Evolutionary conservation across 768 basidiomycete genomes (phyloP), one percentile per base, ranked within the genome.

Genomic region (Boletus reticuloceps): DNA sequence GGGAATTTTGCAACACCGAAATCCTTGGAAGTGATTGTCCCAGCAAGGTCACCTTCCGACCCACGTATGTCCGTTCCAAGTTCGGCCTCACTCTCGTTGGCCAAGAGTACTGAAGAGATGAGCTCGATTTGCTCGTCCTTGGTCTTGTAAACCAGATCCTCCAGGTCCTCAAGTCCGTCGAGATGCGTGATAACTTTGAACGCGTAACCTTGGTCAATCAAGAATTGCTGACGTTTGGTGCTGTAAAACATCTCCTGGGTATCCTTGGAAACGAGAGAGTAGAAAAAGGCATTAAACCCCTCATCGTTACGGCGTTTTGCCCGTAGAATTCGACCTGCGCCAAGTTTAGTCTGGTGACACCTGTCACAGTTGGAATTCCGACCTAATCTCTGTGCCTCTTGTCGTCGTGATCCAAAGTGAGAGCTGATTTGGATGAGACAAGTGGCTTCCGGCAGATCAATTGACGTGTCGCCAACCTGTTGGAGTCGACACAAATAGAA

Each of bases 201-300:
- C 7, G 96, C 91, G 74, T 99, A 99, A 4, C 97, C 96, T 74
- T 98, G 95, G 69, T 99, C 97, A 66, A 99, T 96, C 62, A 99
- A 77, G 75, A 99, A 99, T 67, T 98, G 94, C 67, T 98, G 97
- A 16, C 97, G 86, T 74, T 99, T 99, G 4, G 97, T 96, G 69
- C 92, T 95, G 79, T 98, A 99, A 74, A 88, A 99, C 94, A 98
- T 98, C 74, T 98, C 97, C 67, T 97, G 94, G 5, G 96, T 99
- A 74, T 98, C 96, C 72, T 97, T 97, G 25, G 95, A 98, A 34
- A 99, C 97, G 8, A 99, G 84, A 32, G 97, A 98, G 72, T 99
- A 99, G 75, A 99, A 99, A 76, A 98, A 99, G 22, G 97, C 97
- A 60, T 99, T 99, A 77, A 99, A 99, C 1, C 97, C 97, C 74